Evolutionary conservation across 1,139 yeast genomes (phyloP), one percentile per base, ranked within the genome.

Genomic region (Yamadazyma mexicana): DNA sequence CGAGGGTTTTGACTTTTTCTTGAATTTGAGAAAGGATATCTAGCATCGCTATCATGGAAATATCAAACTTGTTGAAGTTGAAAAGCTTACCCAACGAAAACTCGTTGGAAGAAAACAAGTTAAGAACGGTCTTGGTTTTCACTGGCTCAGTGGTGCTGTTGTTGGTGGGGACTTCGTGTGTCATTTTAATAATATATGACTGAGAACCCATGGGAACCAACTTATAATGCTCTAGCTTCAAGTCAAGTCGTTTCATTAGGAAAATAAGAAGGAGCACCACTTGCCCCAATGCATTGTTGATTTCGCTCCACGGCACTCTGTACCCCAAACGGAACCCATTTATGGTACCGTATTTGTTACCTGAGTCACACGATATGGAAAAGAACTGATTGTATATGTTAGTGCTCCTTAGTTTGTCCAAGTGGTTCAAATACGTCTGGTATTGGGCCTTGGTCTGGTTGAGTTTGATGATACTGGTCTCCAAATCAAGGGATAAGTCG

Each of bases 261-360:
- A 94, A 87, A 0, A 83, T 74, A 31, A 91, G 59, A 17, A 91
- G 61, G 15, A 89, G 60, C 3, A 87, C 76, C 2, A 91, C 67
- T 52, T 91, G 96, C 0, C 98, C 98, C 58, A 92, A 66, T 0
- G 96, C 98, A 1, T 95, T 94, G 56, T 91, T 92, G 31, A 89
- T 81, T 52, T 92, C 98, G 37, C 87, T 80, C 95, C 96, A 89
- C 3, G 94, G 86, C 0, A 91, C 79, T 39, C 68, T 75, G 43
- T 71, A 65, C 1, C 98, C 98, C 11, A 92, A 59, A 40, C 96
- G 64, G 33, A 87, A 70, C 0, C 92, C 95, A 59, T 91, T 91
- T 20, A 92, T 91, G 0, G 94, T 85, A 1, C 95, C 97, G 62
- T 85, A 87, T 35, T 79, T 79, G 7, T 92, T 92, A 40, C 55